phyloP scores from a whole-genome alignment of 805 yeast species.

The Candida berthetii region DNA sequence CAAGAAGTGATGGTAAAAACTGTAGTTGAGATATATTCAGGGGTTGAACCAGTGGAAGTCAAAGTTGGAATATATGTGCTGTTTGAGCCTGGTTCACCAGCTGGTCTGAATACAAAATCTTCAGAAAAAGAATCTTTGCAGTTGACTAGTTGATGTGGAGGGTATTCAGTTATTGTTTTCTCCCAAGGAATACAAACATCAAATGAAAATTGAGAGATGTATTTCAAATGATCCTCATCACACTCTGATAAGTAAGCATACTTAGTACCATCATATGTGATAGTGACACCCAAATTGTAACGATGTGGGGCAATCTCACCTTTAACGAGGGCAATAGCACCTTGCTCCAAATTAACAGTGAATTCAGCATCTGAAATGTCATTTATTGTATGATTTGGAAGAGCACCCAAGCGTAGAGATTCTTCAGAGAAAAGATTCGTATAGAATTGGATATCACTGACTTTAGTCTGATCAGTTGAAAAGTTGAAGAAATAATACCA shows the following conservation, averaged over 20 bases:
- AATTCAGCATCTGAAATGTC: not conserved
- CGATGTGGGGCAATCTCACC: not conserved
- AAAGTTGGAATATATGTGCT: conserved; percentile 8
- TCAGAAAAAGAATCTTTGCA: not conserved
- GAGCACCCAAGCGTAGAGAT: no score
- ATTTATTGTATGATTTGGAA: not conserved
- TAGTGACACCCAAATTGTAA: not conserved
- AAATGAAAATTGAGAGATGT: not conserved
- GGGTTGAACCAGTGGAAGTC: conserved; percentile 4
- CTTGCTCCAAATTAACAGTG: not conserved
- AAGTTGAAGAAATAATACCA: not conserved
- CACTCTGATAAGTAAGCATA: not conserved
- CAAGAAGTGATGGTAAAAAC: conserved; percentile 28
- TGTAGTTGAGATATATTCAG: conserved; percentile 22
- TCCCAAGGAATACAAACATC: not conserved
- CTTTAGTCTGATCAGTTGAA: not conserved
- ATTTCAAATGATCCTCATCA: not conserved
- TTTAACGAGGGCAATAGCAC: not conserved
- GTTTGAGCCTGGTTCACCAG: no score
- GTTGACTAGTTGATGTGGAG: not conserved
- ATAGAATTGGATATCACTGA: not conserved
- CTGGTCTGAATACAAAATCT: not conserved
- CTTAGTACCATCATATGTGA: not conserved
- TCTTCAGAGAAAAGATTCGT: not conserved
- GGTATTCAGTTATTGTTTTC: not conserved